These are phyloP conservation scores for Tarenaya hassleriana DNA, from an alignment of 345 rosid genomes.

Conservation along the genomic window DNA sequence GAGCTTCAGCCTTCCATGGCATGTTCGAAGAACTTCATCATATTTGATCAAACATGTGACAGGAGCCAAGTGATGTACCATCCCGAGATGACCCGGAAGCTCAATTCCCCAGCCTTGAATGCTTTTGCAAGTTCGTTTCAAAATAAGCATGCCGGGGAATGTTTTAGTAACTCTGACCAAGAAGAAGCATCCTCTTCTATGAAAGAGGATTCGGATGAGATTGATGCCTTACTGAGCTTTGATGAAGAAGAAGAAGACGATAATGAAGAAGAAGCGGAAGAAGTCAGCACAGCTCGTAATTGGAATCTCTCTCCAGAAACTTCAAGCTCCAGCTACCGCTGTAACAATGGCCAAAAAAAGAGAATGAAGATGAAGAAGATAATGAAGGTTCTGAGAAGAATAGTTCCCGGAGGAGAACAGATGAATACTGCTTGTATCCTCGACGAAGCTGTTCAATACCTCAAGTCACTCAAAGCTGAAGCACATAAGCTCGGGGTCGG, in stretches of 20 bases:
- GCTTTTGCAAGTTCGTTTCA: too few relatives aligned
- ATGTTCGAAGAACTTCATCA: too few relatives aligned
- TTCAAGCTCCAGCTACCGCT: slow-evolving; percentile 43
- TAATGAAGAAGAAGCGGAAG: slow-evolving; percentile 57
- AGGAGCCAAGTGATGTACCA: too few relatives aligned
- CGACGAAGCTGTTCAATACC: slow-evolving; percentile 82
- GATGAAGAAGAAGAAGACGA: slow-evolving; percentile 55
- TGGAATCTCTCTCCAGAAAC: slow-evolving; percentile 49
- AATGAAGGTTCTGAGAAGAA: slow-evolving; percentile 63
- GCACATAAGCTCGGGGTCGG: slow-evolving; percentile 63
- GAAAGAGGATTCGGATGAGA: slow-evolving; percentile 76
- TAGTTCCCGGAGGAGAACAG: slow-evolving; percentile 67
- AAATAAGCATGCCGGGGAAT: too few relatives aligned
- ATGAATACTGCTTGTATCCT: slow-evolving; percentile 63
- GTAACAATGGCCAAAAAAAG: slow-evolving; percentile 44
- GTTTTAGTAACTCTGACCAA: too few relatives aligned
- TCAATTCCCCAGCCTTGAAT: too few relatives aligned
- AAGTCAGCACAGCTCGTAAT: slow-evolving; percentile 65
- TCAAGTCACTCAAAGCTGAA: slow-evolving; percentile 74
- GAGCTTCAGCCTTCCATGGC: too few relatives aligned
- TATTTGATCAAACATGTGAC: too few relatives aligned
- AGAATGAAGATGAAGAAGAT: slow-evolving; percentile 62
- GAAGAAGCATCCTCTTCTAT: too few relatives aligned
- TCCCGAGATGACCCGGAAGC: too few relatives aligned
- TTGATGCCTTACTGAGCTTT: slow-evolving; percentile 67